Base-by-base conservation (phyloP, 345 rosid genomes). In the Luvunga scandens region DNA sequence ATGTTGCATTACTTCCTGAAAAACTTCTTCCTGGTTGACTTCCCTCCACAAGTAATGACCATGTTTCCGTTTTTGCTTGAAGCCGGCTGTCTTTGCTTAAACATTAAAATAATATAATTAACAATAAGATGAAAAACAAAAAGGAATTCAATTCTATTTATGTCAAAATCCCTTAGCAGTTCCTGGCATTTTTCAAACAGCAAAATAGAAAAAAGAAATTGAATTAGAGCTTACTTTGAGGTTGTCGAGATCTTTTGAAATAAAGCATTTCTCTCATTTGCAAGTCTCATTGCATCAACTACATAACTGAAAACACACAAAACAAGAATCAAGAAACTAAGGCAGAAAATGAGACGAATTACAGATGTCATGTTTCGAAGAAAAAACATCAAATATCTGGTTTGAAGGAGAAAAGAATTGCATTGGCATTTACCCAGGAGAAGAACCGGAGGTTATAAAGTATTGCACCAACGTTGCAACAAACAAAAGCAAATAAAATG, bases 1-100 rank as follows among this genome's bases (percentile, higher is more conserved):
- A 76, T 45, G 89, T 59, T 27, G 86, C 63, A 84, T 73, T 64
- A 84, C 83, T 88, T 78, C 88, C 90, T 6, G 71, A 70, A 71
- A 74, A 62, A 83, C 59, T 78, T 83, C 75, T 83, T 80, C 82
- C 81, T 1, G 83, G 69, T 73, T 86, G 92, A 82, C 79, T 80
- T 67, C 83, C 89, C 70, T 89, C 93, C 73, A 90, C 76, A n/a
- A n/a, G 78, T 81, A 56, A 90, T 76, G 78, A 70, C 68, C 25
- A 86, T 7, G 89, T 83, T 86, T 80, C 90, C 93, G 85, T 86
- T 85, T 81, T 86, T 85, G 85, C 92, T 94, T 69, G 98, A 90
- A 90, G 94, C 91, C 85, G 92, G 86, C 82, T 90, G 95, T 83
- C 99, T 96, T 94, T 90, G 92, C 94, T 94, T 91, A 89, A 90